Evolutionary conservation across 2,329 filamentous ascomycete species (phyloP).

Genomic region (Chrysoporthe deuterocubensis): DNA sequence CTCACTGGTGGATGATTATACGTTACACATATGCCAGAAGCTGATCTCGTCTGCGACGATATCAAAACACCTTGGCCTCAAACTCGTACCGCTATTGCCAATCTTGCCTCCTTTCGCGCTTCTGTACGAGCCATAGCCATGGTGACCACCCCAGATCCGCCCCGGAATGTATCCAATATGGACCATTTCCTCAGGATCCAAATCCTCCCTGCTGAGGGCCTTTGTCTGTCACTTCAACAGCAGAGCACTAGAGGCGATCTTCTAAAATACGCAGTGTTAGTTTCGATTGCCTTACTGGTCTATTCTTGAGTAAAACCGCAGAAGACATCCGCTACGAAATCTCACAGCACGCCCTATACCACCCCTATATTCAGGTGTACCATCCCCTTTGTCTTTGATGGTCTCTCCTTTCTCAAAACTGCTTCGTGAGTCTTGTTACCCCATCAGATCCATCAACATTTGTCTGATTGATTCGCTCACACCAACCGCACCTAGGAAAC

Average conservation of each 20-base stretch:
- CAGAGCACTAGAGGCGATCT: neutral
- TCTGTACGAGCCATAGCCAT: neutral
- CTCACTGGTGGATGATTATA: neutral
- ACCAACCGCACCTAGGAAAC: neutral
- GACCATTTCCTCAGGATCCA: neutral
- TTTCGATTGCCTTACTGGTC: neutral
- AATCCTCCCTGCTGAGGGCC: neutral
- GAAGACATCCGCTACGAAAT: neutral
- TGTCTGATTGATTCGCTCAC: neutral
- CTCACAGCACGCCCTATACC: neutral
- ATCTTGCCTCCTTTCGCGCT: neutral
- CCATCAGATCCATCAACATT: neutral
- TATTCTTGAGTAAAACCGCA: neutral
- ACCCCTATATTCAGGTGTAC: neutral
- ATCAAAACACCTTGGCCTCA: neutral
- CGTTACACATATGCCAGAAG: neutral
- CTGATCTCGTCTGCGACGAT: neutral
- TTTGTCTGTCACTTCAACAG: neutral
- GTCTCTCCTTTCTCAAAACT: neutral
- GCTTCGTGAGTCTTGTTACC: neutral
- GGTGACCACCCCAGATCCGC: neutral
- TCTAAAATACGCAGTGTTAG: neutral
- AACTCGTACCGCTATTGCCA: neutral
- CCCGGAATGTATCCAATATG: neutral
- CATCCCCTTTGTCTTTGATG: slow-evolving; percentile 1